These are phyloP conservation scores for Porphyrellus cyaneotinctus DNA, from an alignment of 768 basidiomycete species.

Conservation along the genomic window DNA sequence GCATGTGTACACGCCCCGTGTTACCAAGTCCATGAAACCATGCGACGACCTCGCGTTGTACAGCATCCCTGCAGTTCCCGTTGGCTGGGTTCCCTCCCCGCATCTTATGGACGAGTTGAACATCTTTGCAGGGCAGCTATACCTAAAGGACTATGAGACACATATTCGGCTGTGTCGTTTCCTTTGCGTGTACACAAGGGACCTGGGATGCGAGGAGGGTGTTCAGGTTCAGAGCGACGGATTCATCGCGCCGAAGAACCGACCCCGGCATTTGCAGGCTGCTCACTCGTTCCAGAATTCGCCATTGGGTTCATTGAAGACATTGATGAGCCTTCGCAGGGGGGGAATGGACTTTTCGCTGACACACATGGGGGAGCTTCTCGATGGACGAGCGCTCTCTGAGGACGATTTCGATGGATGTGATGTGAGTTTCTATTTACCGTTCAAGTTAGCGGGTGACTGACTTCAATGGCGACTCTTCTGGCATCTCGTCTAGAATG, in stretches of 20 bases:
- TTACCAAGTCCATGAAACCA: not conserved
- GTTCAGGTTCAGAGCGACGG: slow-evolving; percentile 15
- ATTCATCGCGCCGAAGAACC: slow-evolving; percentile 17
- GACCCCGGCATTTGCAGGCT: slow-evolving; percentile 2
- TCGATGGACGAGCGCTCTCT: slow-evolving; percentile 27
- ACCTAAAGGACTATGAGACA: slow-evolving; percentile 24
- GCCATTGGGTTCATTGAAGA: slow-evolving; percentile 29
- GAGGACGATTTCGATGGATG: slow-evolving; percentile 7
- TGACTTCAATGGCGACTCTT: no score
- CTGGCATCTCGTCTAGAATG: no score
- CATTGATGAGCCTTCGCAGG: slow-evolving; percentile 29
- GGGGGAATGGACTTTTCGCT: slow-evolving; percentile 36
- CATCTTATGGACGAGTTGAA: not conserved
- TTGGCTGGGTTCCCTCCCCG: not conserved
- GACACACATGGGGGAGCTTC: slow-evolving; percentile 42
- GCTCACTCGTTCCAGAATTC: slow-evolving; percentile 32
- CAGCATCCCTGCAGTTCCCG: not conserved
- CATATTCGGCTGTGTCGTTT: slow-evolving; percentile 28
- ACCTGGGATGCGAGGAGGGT: slow-evolving; percentile 4
- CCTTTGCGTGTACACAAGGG: slow-evolving; percentile 23
- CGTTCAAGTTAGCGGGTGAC: no score
- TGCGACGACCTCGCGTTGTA: not conserved
- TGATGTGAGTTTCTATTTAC: not conserved
- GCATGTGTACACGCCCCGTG: not conserved
- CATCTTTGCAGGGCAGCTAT: slow-evolving; percentile 31